Evolutionary conservation across 192 early-diverging fungal genomes (phyloP).

Genomic region (Oehlia diaphana): DNA sequence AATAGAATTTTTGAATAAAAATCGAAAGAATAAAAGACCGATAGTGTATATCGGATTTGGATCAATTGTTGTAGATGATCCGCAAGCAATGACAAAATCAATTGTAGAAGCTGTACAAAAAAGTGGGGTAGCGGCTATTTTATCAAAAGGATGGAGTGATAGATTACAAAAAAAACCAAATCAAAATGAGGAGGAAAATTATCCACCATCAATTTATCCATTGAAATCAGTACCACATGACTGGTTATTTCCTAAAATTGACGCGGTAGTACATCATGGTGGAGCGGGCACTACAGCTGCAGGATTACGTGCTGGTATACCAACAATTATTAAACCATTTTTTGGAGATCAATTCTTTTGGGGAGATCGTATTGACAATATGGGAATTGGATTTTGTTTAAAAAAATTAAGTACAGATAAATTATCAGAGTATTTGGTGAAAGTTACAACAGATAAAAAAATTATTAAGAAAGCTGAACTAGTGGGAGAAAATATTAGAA

Average conservation of each 20-base stretch:
- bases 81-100: constrained; percentile 56
- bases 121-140: constrained; percentile 64
- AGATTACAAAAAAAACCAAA: constrained; percentile 41
- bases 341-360: constrained; percentile 74
- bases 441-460: constrained; percentile 55
- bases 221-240: constrained; percentile 73
- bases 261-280: constrained; percentile 75
- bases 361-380: constrained; percentile 65
- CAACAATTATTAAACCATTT: constrained; percentile 73
- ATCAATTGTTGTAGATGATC: constrained; percentile 72
- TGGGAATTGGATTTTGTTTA: constrained; percentile 60
- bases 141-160: constrained; percentile 75
- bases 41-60: constrained; percentile 80
- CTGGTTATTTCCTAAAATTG: constrained; percentile 69
- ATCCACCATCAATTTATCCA: constrained; percentile 54
- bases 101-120: constrained; percentile 66
- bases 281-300: constrained; percentile 77
- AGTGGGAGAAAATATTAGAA: constrained; percentile 55
- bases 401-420: constrained; percentile 56
- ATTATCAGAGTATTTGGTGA: constrained; percentile 48
- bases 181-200: constrained; percentile 37
- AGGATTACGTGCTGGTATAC: constrained; percentile 69
- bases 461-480: constrained; percentile 49
- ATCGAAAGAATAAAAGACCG: constrained; percentile 37
- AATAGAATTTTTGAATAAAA: constrained; percentile 53